Evolutionary conservation across 176 grass and related monocot genomes (phyloP), one percentile per base, ranked within the genome.

Genomic region (Musa acuminata): DNA sequence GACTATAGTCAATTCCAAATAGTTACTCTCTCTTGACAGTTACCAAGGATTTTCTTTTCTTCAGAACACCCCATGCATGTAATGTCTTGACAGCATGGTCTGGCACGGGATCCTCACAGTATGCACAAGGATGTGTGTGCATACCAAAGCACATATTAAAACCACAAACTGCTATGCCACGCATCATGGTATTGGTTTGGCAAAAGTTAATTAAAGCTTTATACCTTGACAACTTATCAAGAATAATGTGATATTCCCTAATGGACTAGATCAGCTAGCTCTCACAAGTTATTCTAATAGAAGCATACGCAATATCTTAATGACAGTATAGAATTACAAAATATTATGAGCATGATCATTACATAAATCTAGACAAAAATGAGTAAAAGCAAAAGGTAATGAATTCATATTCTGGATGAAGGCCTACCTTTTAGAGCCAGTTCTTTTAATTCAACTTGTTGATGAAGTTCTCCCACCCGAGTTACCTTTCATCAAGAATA

Each of bases 371-470:
- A 22, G 50, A 19, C 67, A 60, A 48, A 80, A 77, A 51, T 50
- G 11, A 79, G 13, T 19, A 43, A 64, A 51, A 13, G 11, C 35
- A 74, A 74, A 48, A 69, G 7, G 75, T 21, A 68, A 13, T 1
- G 13, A 27, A 76, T 13, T 1, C 58, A 78, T 14, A 24, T 29
- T 55, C 52, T 25, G 50, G 2, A 29, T 27, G n/a, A 55, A 9
- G 74, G 73, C 76, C 82, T 75, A 92, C 93, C 89, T 73, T 92
- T 84, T 86, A 81, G 83, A 85, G 84, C 67, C 82, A 81, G 55
- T 84, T 80, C 81, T 87, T 93, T 97, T 53, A 78, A 75, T 75
- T 97, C 90, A 88, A 87, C 76, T 79, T 97, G 83, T 64, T 93
- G 90, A 68, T 85, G 82, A 77, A 97, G 74, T 72, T 97, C 81